A percentile compares a stretch with the other conserved stretches of the same genome.
phyloP scores from a whole-genome alignment of 1,284 basidiomycete genomes.

The Moesziomyces globuligerus region DNA sequence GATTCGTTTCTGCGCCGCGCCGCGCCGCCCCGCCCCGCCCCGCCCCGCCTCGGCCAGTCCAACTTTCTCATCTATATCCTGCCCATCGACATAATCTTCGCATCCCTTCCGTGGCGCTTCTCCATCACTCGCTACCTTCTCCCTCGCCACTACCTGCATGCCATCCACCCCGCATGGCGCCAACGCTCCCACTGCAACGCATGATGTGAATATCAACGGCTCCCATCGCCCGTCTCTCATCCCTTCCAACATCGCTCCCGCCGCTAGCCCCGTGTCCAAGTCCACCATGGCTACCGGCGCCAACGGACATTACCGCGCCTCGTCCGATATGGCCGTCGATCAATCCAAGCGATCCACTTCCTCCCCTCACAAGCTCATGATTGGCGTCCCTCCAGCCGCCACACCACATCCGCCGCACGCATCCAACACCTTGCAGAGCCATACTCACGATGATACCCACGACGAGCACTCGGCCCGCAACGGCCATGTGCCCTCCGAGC shows the following conservation, averaged over 20 bases:
- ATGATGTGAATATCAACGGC: constrained; percentile 34
- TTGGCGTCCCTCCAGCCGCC: constrained; percentile 40
- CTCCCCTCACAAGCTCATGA: constrained; percentile 46
- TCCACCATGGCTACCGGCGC: constrained; percentile 24
- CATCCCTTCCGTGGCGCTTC: too few species aligned
- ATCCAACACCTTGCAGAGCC: not conserved
- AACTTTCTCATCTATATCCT: not conserved
- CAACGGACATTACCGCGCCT: constrained; percentile 15
- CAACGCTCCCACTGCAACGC: constrained; percentile 8
- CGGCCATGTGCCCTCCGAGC: not conserved
- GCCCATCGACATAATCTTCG: too few species aligned
- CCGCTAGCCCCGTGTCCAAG: not conserved
- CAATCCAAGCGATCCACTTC: constrained; percentile 13
- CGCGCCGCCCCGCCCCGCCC: too few species aligned
- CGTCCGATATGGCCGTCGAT: constrained; percentile 7
- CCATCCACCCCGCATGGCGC: constrained; percentile 35
- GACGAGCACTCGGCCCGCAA: constrained; percentile 1
- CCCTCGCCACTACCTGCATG: constrained; percentile 8
- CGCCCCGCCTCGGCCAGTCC: not conserved
- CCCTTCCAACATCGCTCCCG: not conserved
- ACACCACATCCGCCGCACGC: constrained; percentile 16
- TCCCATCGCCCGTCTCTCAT: constrained; percentile 3
- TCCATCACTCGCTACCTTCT: not conserved
- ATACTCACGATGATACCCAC: not conserved
- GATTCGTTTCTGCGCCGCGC: too few species aligned